Conservation (phyloP, 1,284 basidiomycete species). For the Heimioporus punctisporus region DNA sequence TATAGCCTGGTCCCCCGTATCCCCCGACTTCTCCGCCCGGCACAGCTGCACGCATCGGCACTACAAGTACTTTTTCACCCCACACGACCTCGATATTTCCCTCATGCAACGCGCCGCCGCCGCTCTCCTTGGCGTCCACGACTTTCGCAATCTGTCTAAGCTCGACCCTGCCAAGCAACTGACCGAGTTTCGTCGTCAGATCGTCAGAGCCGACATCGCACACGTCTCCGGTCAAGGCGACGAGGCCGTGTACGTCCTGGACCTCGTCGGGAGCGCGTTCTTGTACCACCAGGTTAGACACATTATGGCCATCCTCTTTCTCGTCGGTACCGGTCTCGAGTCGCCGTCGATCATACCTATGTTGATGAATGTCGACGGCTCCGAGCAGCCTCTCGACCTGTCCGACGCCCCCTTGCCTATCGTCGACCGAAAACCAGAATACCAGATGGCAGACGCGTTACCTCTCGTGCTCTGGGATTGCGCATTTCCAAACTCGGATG, state of each 20-base stretch:
- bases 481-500: conserved; percentile 67
- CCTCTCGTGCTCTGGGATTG: conserved; percentile 96
- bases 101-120: conserved; percentile 81
- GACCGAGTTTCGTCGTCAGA: conserved; percentile 70
- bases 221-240: conserved; percentile 29
- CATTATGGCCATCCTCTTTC: conserved; percentile 93
- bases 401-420: conserved; percentile 44
- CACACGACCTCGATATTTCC: conserved; percentile 64
- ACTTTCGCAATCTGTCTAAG: conserved; percentile 97
- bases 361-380: conserved; percentile 70
- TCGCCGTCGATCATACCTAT: conserved; percentile 69
- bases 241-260: conserved; percentile 70
- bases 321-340: conserved; percentile 87
- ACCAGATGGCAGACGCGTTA: conserved; percentile 91
- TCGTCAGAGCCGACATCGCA: conserved; percentile 67
- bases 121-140: conserved; percentile 86
- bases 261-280: conserved; percentile 90
- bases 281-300: conserved; percentile 98
- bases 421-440: conserved; percentile 81
- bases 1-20: conserved; percentile 96
- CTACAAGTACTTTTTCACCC: conserved; percentile 97
- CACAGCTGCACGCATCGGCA: conserved; percentile 90
- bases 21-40: conserved; percentile 81
- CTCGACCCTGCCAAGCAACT: conserved; percentile 96
- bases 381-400: conserved; percentile 18